Evolutionary conservation across 2,329 filamentous ascomycete genomes (phyloP).

Genomic region (Arthrocladium fulminans): DNA sequence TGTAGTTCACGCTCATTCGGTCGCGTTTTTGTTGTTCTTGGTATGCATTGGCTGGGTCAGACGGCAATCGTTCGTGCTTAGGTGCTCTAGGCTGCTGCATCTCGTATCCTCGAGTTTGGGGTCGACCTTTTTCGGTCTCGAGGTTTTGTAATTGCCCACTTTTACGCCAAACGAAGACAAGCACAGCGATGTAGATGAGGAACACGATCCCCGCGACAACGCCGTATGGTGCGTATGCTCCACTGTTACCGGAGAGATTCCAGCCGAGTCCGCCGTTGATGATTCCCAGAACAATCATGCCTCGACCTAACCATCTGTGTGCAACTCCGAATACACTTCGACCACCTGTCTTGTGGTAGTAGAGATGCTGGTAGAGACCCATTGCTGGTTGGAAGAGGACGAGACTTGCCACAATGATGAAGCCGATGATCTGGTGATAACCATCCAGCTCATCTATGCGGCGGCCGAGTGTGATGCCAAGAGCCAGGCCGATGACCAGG

Average conservation of each 20-base stretch:
- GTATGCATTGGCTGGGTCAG: background rate
- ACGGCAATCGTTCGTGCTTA: background rate
- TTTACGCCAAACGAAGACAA: conserved; percentile 12
- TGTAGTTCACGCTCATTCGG: background rate
- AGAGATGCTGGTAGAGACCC: conserved; percentile 43
- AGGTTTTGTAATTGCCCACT: conserved; percentile 2
- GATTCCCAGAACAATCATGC: conserved; percentile 43
- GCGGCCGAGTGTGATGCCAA: conserved; percentile 43
- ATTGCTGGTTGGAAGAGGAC: conserved; percentile 49
- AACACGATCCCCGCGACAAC: conserved; percentile 43
- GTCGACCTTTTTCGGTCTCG: conserved; percentile 16
- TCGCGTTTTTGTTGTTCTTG: background rate
- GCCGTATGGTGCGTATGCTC: conserved; percentile 33
- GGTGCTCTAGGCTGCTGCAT: conserved; percentile 11
- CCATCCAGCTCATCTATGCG: conserved; percentile 30
- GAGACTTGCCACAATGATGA: conserved; percentile 41
- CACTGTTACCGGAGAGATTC: conserved; percentile 34
- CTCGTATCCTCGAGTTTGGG: conserved; percentile 15
- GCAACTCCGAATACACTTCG: conserved; percentile 30
- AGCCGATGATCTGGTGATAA: conserved; percentile 47
- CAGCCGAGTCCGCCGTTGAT: conserved; percentile 52
- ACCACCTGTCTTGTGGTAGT: conserved; percentile 39
- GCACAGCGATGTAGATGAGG: conserved; percentile 32
- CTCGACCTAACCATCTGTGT: conserved; percentile 49
- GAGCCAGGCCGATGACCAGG: conserved; percentile 41